A percentile compares a stretch with the other conserved stretches of the same genome.
Conservation (phyloP, 306 rosid species). For the Biancaea sappan region DNA sequence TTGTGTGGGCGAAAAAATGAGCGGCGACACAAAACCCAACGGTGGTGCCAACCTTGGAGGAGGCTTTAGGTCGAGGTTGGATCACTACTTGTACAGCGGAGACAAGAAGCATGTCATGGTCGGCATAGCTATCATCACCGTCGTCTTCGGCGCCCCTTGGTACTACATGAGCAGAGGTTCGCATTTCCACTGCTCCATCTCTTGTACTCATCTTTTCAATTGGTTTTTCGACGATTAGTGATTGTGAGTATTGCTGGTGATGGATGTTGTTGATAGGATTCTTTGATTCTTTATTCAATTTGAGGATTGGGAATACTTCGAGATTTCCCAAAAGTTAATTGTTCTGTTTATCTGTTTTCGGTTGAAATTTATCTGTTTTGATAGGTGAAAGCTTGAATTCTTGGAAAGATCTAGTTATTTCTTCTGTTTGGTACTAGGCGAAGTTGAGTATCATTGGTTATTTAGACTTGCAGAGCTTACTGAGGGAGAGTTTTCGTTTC, state of each 20-base stretch:
- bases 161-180: slow-evolving; percentile 65
- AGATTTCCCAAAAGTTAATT: not conserved
- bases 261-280: not conserved
- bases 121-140: slow-evolving; percentile 71
- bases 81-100: slow-evolving; percentile 75
- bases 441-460: not conserved
- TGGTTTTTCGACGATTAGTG: not conserved
- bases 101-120: slow-evolving; percentile 81
- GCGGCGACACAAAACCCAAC: slow-evolving; percentile 50
- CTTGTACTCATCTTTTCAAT: not conserved
- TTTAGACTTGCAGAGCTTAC: not conserved
- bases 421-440: not conserved
- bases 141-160: slow-evolving; percentile 75
- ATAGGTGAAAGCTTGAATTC: not conserved
- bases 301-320: not conserved
- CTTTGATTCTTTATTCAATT: not conserved
- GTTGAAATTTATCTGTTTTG: not conserved
- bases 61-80: slow-evolving; percentile 62
- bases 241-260: not conserved
- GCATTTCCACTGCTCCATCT: not conserved
- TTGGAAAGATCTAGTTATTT: not conserved
- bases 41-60: slow-evolving; percentile 37
- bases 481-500: slow-evolving; percentile 2
- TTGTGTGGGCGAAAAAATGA: slow-evolving; percentile 42
- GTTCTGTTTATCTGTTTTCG: not conserved